Evolutionary conservation across 495 filamentous ascomycete species (phyloP), one percentile per base, ranked within the genome.

Genomic region (Talaromyces wortmannii): DNA sequence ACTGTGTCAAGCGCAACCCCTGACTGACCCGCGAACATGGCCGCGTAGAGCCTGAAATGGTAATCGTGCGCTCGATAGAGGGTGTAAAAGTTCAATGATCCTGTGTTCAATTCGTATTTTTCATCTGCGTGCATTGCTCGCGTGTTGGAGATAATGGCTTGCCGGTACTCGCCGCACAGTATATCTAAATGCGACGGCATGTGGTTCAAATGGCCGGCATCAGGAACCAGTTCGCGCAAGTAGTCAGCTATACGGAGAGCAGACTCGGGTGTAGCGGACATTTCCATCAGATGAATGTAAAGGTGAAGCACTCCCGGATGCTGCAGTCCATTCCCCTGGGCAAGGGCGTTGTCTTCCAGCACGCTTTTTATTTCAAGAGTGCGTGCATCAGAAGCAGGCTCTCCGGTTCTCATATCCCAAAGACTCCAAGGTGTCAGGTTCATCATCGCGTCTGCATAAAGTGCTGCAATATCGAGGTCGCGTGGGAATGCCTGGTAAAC

Each of bases 211-310:
- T 89, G 86, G 4, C 86, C 86, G 0, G 82, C 74, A 52, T 88
- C 83, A 0, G 86, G 85, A 0, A 85, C 76, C 2, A 88, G 73
- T 0, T 75, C 77, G 2, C 84, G 80, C 3, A 89, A 75, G 44
- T 74, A 70, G 53, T 87, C 79, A 0, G 85, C 83, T 6, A 72
- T 71, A 2, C 66, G 64, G 3, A 88, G 64, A 0, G 81, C 85
- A 5, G 58, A 62, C 53, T 87, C 85, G 0, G 86, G 86, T 2
- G 74, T 74, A 0, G 64, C 57, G 3, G 84, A 88, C 85, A 88
- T 88, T 61, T 90, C 85, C 81, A 87, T 86, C 12, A 87, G 71
- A 60, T 90, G 86, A 52, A 88, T 87, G 56, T 88, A 88, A 2
- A 87, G 65, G 61, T 89, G 86, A 18, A 89, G 61, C 3, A 89